A percentile compares a stretch with the other conserved stretches of the same genome.
Evolutionary conservation across 495 filamentous ascomycete genomes (phyloP).

Genomic region (Penicillium roqueforti): DNA sequence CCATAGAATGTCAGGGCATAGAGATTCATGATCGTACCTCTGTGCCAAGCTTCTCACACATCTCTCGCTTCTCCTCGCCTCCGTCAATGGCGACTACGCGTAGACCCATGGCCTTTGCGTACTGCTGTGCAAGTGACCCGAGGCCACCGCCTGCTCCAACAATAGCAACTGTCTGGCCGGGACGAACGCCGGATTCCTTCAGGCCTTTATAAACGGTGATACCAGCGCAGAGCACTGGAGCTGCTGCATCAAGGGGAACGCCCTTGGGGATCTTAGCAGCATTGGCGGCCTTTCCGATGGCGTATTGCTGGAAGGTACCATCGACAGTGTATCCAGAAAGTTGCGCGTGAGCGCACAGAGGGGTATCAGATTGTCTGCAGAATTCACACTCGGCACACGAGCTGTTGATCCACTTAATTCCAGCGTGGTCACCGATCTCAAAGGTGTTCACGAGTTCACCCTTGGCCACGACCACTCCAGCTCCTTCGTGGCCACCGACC

Average conservation of each 20-base stretch:
- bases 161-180: constrained; percentile 79
- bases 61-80: constrained; percentile 70
- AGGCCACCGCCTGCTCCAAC: constrained; percentile 91
- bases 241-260: constrained; percentile 63
- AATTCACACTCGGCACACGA: constrained; percentile 67
- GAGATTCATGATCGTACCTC: constrained; percentile 16
- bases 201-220: constrained; percentile 90
- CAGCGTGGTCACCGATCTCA: constrained; percentile 69
- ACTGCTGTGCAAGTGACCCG: constrained; percentile 76
- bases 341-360: constrained; percentile 60
- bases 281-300: constrained; percentile 76
- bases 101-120: constrained; percentile 86
- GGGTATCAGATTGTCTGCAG: constrained; percentile 65
- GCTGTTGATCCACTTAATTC: constrained; percentile 83
- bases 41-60: constrained; percentile 64
- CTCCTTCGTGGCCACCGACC: constrained; percentile 84
- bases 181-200: constrained; percentile 71
- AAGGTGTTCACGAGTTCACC: constrained; percentile 64
- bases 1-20: background rate
- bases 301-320: constrained; percentile 85
- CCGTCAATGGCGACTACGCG: constrained; percentile 71
- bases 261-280: constrained; percentile 71
- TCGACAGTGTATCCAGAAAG: constrained; percentile 77
- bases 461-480: constrained; percentile 72
- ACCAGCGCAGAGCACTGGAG: constrained; percentile 80